A percentile compares a stretch with the other conserved stretches of the same genome.
phyloP scores from a whole-genome alignment of 768 basidiomycete species.

The Podaxis pistillaris region DNA sequence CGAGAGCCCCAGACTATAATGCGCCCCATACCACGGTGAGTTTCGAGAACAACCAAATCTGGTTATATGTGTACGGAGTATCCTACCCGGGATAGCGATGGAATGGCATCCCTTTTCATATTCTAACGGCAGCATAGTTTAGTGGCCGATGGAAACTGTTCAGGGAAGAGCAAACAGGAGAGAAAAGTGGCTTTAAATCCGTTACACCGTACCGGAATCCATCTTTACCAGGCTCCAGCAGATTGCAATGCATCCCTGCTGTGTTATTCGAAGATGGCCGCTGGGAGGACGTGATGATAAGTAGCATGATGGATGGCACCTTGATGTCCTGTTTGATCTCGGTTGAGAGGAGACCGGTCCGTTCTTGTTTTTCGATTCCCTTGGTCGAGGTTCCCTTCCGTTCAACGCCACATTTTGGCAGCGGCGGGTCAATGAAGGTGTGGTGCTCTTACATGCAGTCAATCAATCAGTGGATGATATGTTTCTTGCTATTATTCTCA shows the following conservation, averaged over 20 bases:
- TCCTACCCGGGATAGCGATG: neutral
- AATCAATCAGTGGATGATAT: neutral
- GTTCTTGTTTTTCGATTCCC: neutral
- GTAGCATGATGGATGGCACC: neutral
- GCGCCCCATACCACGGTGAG: neutral
- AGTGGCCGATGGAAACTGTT: neutral
- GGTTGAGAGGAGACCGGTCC: neutral
- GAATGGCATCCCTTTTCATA: neutral
- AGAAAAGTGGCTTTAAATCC: constrained; percentile 7
- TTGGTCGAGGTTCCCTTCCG: neutral
- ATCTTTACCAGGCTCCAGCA: neutral
- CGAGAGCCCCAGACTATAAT: neutral
- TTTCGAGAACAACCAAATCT: neutral
- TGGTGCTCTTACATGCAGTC: neutral
- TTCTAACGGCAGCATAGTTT: constrained; percentile 1
- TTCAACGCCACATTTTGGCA: neutral
- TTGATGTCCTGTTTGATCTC: neutral
- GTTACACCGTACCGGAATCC: constrained; percentile 9
- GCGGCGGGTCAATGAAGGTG: neutral
- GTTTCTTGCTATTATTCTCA: neutral
- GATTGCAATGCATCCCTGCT: neutral
- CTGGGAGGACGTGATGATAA: neutral
- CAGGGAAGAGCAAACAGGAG: constrained; percentile 11
- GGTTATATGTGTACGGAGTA: neutral
- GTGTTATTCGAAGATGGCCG: neutral